Percentiles rank a stretch among this genome's conserved stretches.
Conservation (phyloP, 2,329 filamentous ascomycete species). For the Alternaria arborescens region DNA sequence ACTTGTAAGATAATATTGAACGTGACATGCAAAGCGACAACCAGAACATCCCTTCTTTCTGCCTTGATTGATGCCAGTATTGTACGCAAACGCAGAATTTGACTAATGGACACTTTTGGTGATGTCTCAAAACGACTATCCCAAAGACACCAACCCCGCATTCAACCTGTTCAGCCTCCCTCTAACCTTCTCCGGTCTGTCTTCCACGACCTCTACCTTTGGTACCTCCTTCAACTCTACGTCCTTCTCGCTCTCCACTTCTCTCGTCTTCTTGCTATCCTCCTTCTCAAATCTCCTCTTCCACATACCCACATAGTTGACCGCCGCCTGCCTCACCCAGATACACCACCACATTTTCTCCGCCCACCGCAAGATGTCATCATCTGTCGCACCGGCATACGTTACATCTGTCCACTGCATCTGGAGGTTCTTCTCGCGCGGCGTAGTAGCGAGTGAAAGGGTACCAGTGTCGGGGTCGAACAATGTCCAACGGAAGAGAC, state of each 20-base stretch:
- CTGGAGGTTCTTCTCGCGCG: conserved; percentile 32
- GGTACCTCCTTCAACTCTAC: background rate
- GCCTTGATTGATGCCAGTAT: fast-evolving
- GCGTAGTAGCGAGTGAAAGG: conserved; percentile 21
- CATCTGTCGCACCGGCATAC: conserved; percentile 22
- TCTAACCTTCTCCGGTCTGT: background rate
- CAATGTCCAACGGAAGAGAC: conserved; percentile 39
- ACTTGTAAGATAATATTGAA: too few relatives aligned
- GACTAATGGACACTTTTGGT: too few relatives aligned
- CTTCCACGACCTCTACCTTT: background rate
- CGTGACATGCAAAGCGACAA: too few relatives aligned
- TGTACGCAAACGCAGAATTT: fast-evolving
- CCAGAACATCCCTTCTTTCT: fast-evolving
- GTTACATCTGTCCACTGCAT: conserved; percentile 31
- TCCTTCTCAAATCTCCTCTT: conserved; percentile 33
- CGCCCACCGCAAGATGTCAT: conserved; percentile 27
- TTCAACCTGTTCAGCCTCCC: background rate
- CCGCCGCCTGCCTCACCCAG: conserved; percentile 33
- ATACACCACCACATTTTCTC: conserved; percentile 34
- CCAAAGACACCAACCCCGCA: background rate
- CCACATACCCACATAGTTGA: conserved; percentile 38
- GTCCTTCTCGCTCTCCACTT: too few relatives aligned
- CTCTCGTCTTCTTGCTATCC: background rate
- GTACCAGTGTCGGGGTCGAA: conserved; percentile 25
- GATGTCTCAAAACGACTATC: fast-evolving